Conservation (phyloP, 2,329 filamentous ascomycete genomes). For the Colletotrichum lupini region DNA sequence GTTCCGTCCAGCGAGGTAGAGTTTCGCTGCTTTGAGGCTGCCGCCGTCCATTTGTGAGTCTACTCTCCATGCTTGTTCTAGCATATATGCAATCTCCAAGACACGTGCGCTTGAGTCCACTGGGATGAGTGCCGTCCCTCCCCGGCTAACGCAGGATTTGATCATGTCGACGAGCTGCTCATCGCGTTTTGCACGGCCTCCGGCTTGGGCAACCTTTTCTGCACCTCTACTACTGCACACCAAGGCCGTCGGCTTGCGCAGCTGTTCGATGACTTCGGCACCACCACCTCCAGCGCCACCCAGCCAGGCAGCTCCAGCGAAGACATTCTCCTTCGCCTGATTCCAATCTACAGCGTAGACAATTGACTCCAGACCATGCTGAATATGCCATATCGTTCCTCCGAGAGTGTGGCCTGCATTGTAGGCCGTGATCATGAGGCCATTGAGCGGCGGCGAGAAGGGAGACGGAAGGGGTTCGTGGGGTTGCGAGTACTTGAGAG, state of each 20-base stretch:
- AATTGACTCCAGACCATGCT: slow-evolving; percentile 95
- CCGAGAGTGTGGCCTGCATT: slow-evolving; percentile 96
- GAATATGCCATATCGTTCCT: slow-evolving; percentile 98
- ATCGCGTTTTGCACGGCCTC: slow-evolving; percentile 83
- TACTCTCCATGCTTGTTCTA: slow-evolving; percentile 91
- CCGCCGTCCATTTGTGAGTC: slow-evolving; percentile 66
- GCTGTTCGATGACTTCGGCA: slow-evolving; percentile 90
- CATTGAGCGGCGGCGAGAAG: slow-evolving; percentile 88
- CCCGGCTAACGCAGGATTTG: slow-evolving; percentile 79
- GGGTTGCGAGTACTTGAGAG: slow-evolving; percentile 96
- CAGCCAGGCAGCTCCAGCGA: slow-evolving; percentile 93
- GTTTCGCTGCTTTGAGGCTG: slow-evolving; percentile 63
- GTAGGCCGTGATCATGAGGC: slow-evolving; percentile 94
- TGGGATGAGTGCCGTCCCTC: slow-evolving; percentile 92
- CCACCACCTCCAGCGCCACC: slow-evolving; percentile 83
- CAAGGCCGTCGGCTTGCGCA: slow-evolving; percentile 92
- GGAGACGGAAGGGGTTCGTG: slow-evolving; percentile 89
- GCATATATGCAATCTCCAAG: slow-evolving; percentile 88
- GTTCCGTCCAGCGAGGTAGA: slow-evolving; percentile 89
- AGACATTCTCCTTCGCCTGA: slow-evolving; percentile 94
- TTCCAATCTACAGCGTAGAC: slow-evolving; percentile 99
- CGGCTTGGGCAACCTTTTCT: slow-evolving; percentile 75
- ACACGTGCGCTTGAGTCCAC: slow-evolving; percentile 96
- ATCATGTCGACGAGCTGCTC: slow-evolving; percentile 87
- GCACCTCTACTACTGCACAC: slow-evolving; percentile 91